A percentile compares a stretch with the other conserved stretches of the same genome.
Evolutionary conservation across 2,329 filamentous ascomycete genomes (phyloP).

Genomic region (Bipolaris cookei): DNA sequence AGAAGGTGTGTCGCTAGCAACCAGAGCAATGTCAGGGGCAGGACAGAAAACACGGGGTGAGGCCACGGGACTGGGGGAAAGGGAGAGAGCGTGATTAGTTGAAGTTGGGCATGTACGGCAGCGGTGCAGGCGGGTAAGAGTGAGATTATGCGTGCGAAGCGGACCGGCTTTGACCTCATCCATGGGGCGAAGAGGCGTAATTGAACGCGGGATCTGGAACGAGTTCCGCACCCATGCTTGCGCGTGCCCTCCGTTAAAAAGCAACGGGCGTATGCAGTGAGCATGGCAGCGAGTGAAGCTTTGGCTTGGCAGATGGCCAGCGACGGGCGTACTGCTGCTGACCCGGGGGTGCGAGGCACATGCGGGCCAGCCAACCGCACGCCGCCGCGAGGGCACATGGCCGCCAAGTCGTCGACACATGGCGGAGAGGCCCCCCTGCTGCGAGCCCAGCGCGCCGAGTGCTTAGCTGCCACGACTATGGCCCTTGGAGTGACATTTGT

Average conservation of each 20-base stretch:
- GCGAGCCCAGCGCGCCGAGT: slow-evolving; percentile 9
- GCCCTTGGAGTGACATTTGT: slow-evolving; percentile 5
- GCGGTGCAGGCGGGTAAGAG: slow-evolving; percentile 17
- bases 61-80: slow-evolving; percentile 5
- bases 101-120: slow-evolving; percentile 10
- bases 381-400: slow-evolving; percentile 10
- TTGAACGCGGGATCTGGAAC: slow-evolving; percentile 24
- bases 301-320: slow-evolving; percentile 20
- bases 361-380: slow-evolving; percentile 16
- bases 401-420: slow-evolving; percentile 5
- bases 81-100: slow-evolving; percentile 19
- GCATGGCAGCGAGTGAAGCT: slow-evolving; percentile 15
- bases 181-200: slow-evolving; percentile 26
- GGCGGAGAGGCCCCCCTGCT: slow-evolving; percentile 15
- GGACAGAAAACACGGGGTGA: background rate
- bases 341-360: slow-evolving; percentile 3
- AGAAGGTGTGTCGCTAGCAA: slow-evolving; percentile 1
- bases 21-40: background rate
- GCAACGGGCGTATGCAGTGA: slow-evolving; percentile 17
- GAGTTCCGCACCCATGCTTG: slow-evolving; percentile 22
- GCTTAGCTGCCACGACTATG: slow-evolving; percentile 11
- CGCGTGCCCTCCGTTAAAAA: slow-evolving; percentile 22
- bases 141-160: slow-evolving; percentile 21
- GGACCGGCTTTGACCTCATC: slow-evolving; percentile 17
- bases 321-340: slow-evolving; percentile 13